phyloP scores from a whole-genome alignment of 2,329 filamentous ascomycete genomes.

The Pyrenochaeta sp. region DNA sequence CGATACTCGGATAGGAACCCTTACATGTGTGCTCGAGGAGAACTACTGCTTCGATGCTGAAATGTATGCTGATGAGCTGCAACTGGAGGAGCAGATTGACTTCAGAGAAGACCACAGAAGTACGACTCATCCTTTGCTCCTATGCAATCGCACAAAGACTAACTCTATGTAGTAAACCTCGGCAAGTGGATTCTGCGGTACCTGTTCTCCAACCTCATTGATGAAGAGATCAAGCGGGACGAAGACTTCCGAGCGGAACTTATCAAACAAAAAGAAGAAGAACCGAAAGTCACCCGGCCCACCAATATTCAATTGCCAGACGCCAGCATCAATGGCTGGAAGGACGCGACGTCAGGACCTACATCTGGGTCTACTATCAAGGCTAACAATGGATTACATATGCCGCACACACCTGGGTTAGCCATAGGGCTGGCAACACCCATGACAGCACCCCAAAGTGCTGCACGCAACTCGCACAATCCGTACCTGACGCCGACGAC shows the following conservation, averaged over 20 bases:
- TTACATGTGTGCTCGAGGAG: conserved; percentile 90
- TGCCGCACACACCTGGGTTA: conserved; percentile 74
- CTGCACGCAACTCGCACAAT: conserved; percentile 45
- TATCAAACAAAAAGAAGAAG: conserved; percentile 68
- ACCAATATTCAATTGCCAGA: conserved; percentile 67
- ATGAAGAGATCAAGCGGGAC: conserved; percentile 88
- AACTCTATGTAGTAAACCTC: conserved; percentile 74
- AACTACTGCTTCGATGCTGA: conserved; percentile 98
- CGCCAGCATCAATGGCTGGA: conserved; percentile 56
- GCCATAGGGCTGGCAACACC: conserved; percentile 82
- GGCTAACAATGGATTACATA: conserved; percentile 67
- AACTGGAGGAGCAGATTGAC: conserved; percentile 75
- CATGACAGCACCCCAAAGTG: conserved; percentile 48
- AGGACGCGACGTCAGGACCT: conserved; percentile 46
- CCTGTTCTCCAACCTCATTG: conserved; percentile 86
- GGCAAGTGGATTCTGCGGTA: conserved; percentile 97
- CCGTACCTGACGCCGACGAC: conserved; percentile 50
- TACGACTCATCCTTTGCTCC: conserved; percentile 55
- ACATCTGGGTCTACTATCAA: conserved; percentile 62
- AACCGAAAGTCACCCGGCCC: conserved; percentile 67
- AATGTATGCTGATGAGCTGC: conserved; percentile 91
- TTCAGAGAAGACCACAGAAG: conserved; percentile 94
- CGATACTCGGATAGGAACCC: conserved; percentile 88
- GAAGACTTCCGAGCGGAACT: conserved; percentile 74
- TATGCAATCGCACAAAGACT: not conserved